Conservation (phyloP, 768 basidiomycete species). For the Russula emetica region DNA sequence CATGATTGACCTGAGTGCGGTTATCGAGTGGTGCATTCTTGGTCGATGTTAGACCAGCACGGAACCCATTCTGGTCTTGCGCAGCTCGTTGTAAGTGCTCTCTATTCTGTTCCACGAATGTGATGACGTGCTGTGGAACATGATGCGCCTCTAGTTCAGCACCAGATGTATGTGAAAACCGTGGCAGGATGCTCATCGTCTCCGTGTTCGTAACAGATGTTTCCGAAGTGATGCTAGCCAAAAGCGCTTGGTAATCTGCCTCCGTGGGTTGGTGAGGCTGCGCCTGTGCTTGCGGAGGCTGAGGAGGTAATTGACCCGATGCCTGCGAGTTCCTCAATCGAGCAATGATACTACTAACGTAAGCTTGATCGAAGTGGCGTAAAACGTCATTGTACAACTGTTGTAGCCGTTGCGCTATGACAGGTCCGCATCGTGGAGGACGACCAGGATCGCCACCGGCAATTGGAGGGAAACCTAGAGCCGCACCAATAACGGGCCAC, state of each 20-base stretch:
- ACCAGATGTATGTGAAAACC: constrained; percentile 23
- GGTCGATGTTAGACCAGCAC: constrained; percentile 14
- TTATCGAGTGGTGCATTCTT: constrained; percentile 14
- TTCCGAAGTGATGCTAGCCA: constrained; percentile 6
- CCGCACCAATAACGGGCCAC: constrained; percentile 14
- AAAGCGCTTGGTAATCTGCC: constrained; percentile 20
- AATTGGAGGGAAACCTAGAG: constrained; percentile 14
- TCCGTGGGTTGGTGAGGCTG: constrained; percentile 19
- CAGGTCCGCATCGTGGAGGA: constrained; percentile 10
- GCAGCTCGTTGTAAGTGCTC: constrained; percentile 17
- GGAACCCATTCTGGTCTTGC: constrained; percentile 24
- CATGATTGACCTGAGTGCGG: constrained; percentile 16
- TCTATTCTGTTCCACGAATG: constrained; percentile 20
- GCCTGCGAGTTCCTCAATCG: constrained; percentile 2
- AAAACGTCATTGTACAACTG: constrained; percentile 11
- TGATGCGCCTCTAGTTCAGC: constrained; percentile 20
- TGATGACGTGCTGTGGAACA: constrained; percentile 14
- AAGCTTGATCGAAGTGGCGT: constrained; percentile 18
- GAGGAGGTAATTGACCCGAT: not conserved
- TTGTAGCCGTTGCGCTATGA: constrained; percentile 6
- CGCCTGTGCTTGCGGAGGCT: constrained; percentile 8
- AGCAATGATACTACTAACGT: not conserved
- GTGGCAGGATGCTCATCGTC: constrained; percentile 21
- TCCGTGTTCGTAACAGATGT: not conserved
- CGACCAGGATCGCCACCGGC: not conserved